These are phyloP conservation scores for Pilatotrama ljubarskyi DNA, from an alignment of 768 basidiomycete genomes.

Conservation along the genomic window DNA sequence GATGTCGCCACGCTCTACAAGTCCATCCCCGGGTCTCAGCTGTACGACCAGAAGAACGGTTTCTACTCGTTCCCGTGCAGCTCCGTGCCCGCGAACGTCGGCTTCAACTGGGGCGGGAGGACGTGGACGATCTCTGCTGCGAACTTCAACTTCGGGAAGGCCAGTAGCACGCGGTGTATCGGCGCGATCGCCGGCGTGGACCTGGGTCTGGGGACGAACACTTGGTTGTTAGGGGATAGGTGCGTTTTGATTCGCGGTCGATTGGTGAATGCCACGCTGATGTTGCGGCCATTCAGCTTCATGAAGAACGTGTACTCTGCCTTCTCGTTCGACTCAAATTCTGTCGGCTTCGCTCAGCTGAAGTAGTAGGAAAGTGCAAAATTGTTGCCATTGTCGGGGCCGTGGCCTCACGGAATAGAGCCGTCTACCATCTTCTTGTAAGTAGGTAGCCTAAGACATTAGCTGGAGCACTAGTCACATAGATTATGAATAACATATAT, in stretches of 20 bases:
- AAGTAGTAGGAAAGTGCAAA: too few relatives aligned
- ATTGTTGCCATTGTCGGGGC: too few relatives aligned
- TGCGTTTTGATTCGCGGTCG: too few relatives aligned
- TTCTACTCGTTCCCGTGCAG: slow-evolving; percentile 30
- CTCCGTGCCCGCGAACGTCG: slow-evolving; percentile 20
- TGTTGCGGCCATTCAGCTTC: not conserved
- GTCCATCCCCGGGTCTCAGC: slow-evolving; percentile 21
- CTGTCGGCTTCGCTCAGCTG: slow-evolving; percentile 14
- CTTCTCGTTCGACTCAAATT: slow-evolving; percentile 6
- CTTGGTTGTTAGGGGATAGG: not conserved
- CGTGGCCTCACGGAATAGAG: too few relatives aligned
- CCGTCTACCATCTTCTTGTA: too few relatives aligned
- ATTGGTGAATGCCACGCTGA: too few relatives aligned
- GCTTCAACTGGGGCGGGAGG: slow-evolving; percentile 32
- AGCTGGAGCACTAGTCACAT: too few relatives aligned
- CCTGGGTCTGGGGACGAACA: too few relatives aligned
- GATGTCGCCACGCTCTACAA: slow-evolving; percentile 23
- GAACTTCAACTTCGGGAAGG: not conserved
- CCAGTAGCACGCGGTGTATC: too few relatives aligned
- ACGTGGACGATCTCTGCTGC: slow-evolving; percentile 27
- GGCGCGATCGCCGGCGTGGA: too few relatives aligned
- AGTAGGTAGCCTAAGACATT: too few relatives aligned
- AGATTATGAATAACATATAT: too few relatives aligned
- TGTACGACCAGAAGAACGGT: slow-evolving; percentile 16
- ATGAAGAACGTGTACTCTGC: slow-evolving; percentile 15